phyloP scores from a whole-genome alignment of 2,329 filamentous ascomycete genomes.

The Curvularia spicifera region DNA sequence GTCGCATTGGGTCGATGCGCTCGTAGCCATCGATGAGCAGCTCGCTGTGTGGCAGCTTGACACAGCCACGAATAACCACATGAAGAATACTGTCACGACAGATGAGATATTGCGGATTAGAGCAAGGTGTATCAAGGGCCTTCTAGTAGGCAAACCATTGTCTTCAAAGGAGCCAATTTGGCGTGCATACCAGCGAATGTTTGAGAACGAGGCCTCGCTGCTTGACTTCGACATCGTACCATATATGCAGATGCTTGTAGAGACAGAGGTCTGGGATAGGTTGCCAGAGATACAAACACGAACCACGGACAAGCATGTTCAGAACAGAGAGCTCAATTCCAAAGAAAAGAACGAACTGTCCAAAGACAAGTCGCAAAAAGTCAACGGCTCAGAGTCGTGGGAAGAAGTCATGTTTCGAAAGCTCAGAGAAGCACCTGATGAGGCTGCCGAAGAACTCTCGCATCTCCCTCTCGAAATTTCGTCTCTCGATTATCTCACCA shows the following conservation, averaged over 20 bases:
- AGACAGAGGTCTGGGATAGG: slow-evolving; percentile 46
- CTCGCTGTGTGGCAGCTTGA: background rate
- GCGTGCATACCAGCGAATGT: slow-evolving; percentile 23
- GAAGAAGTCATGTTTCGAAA: slow-evolving; percentile 29
- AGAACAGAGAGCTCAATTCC: background rate
- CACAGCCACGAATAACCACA: background rate
- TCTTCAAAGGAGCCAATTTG: slow-evolving; percentile 21
- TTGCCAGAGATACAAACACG: slow-evolving; percentile 21
- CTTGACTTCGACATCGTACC: slow-evolving; percentile 33
- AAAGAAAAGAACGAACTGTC: background rate
- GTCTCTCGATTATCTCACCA: slow-evolving; percentile 49
- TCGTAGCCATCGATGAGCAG: slow-evolving; percentile 27
- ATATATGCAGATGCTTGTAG: slow-evolving; percentile 47
- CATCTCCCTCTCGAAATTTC: slow-evolving; percentile 47
- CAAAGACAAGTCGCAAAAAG: background rate
- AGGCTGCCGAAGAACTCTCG: slow-evolving; percentile 39
- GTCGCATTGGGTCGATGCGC: slow-evolving; percentile 50
- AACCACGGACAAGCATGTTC: background rate
- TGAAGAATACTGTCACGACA: slow-evolving; percentile 15
- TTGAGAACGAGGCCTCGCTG: slow-evolving; percentile 13
- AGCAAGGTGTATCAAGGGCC: slow-evolving; percentile 35
- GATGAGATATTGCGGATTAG: slow-evolving; percentile 29
- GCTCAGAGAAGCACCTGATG: slow-evolving; percentile 29
- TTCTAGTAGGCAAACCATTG: slow-evolving; percentile 22
- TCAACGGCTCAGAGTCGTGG: slow-evolving; percentile 24